phyloP scores from a whole-genome alignment of 2,329 filamentous ascomycete genomes.

The Penicillium italicum region DNA sequence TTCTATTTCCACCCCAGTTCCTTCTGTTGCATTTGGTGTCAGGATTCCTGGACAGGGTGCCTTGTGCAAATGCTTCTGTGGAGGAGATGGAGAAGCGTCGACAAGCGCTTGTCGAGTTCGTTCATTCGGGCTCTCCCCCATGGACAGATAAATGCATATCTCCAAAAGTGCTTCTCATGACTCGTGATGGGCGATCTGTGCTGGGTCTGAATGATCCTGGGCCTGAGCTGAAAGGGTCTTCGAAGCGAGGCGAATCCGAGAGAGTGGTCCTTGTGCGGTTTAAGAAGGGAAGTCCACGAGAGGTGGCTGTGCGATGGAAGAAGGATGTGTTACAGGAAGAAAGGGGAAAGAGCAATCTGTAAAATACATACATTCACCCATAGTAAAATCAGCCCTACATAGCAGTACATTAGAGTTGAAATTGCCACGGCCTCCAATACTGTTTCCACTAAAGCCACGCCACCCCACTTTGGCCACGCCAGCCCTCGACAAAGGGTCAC shows the following conservation, averaged over 20 bases:
- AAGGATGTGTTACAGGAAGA: conserved; percentile 47
- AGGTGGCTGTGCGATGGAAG: conserved; percentile 51
- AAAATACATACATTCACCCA: conserved; percentile 3
- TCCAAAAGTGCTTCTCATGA: conserved; percentile 39
- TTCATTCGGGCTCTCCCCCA: conserved; percentile 44
- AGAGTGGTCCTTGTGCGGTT: conserved; percentile 58
- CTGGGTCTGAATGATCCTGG: conserved; percentile 55
- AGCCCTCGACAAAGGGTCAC: conserved; percentile 41
- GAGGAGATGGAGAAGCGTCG: conserved; percentile 39
- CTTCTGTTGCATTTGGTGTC: conserved; percentile 54
- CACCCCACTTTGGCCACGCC: conserved; percentile 18
- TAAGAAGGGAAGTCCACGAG: conserved; percentile 53
- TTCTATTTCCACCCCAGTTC: conserved; percentile 87
- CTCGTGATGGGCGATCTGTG: conserved; percentile 49
- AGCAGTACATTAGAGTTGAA: not conserved
- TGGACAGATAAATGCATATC: conserved; percentile 50
- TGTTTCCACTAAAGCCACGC: conserved; percentile 10
- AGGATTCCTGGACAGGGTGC: conserved; percentile 46
- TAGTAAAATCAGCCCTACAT: not conserved
- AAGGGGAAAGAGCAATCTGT: conserved; percentile 34
- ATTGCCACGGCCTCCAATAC: conserved; percentile 19
- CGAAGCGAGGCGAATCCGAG: conserved; percentile 51
- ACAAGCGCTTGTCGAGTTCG: conserved; percentile 47
- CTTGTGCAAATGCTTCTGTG: conserved; percentile 19
- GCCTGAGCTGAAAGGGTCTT: conserved; percentile 50